Evolutionary conservation across 306 rosid genomes (phyloP), one percentile per base, ranked within the genome.

Genomic region (Vigna trinervia): DNA sequence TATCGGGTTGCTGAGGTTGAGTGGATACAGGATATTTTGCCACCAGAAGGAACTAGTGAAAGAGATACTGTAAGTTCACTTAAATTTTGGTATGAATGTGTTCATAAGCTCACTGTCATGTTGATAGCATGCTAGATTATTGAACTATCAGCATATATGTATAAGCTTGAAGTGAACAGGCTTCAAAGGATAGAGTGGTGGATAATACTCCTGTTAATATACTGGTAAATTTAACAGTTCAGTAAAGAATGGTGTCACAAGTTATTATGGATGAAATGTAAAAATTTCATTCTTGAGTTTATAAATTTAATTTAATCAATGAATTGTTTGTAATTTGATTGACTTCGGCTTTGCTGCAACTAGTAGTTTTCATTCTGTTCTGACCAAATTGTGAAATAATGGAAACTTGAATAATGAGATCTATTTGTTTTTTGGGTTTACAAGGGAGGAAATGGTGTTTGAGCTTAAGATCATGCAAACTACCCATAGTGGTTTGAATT

Each of bases 1-100:
- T 95, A 95, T 80, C 97, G 99, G 63, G 92, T 95, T 82, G 97
- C 97, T 57, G 92, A 95, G 85, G 87, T 92, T 75, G 97, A 95
- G 85, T 95, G 97, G 97, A 79, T 88, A 57, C 87, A 87, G 12
- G 99, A 95, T 81, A 77, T 80, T 64, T 75, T 26, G 80, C 92
- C 94, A 10, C 75, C 86, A 6, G 92, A 88, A 85, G 97, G 97
- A 73, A 75, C 96, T 71, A 69, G n/a, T 73, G 97, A 91, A 75
- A 91, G 87, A 86, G 82, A 77, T 36, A 89, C 72, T 28, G 99
- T 90, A 84, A 89, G 89, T 82, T 85, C 71, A 34, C 80, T 66
- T 12, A 38, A 59, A 43, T 51, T 73, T 65, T 73, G 67, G 30
- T 83, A 83, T 78, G 14, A 61, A 57, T 76, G 67, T 74, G 26